Base-by-base conservation (phyloP, 352 stramenopile species). In the Pythium aquatile region DNA sequence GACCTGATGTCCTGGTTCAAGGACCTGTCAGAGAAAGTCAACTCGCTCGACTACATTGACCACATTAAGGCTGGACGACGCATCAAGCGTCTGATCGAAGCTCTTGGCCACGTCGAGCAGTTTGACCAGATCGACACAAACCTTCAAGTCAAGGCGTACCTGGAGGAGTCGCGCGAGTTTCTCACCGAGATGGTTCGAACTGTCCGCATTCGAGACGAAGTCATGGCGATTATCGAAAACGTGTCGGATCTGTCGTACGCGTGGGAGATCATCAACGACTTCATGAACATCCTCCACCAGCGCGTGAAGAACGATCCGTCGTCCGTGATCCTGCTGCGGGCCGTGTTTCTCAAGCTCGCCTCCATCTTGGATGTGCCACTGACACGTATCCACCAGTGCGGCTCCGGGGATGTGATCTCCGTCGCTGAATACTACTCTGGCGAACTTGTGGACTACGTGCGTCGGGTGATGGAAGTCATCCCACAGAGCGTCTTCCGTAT, bases 51-150 rank as follows among this genome's bases (percentile, higher is more conserved):
- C 63, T 92, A 96, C 62, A 83, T 90, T 9, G 88, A 98, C 67
- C 91, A 97, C 61, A 86, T 97, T n/a, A 93, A 98, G 51, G 93
- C 91, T 46, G 95, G 95, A 7, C 85, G 95, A 9, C 93, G 92
- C 55, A 98, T 98, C 72, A 97, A 98, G 72, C 87, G 93, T 5
- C 75, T 98, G 10, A 97, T 98, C 53, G 80, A 96, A 69, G 95
- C 93, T 0, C 74, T 98, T 55, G 86, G 91, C 24, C 93, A 98
- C 57, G 91, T 98, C n/a, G 94, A 98, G 69, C 88, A 97, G 66
- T 98, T 98, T 76, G 95, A 98, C 65, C 87, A 98, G 63, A 96
- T 98, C 53, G 96, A 98, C 54, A 97, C 91, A 26, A 97, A 97
- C 60, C 65, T 98, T 32, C 93, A 98, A 48, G 90, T 98, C n/a